Evolutionary conservation across 192 early-diverging fungal genomes (phyloP).

Genomic region (Cladochytrium replicatum): DNA sequence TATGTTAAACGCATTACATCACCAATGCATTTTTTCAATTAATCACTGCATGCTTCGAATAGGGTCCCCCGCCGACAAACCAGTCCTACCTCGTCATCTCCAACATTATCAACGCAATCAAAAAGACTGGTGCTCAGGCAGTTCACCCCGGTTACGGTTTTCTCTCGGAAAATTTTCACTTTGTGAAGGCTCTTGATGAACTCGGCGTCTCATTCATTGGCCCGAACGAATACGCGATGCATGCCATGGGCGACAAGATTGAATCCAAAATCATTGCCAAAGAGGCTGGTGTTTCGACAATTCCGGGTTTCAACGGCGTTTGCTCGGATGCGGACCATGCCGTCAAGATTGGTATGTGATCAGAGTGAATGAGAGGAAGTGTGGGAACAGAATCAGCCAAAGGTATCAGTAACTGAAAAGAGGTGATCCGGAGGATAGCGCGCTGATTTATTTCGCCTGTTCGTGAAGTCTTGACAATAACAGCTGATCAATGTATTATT

Average conservation of each 20-base stretch:
- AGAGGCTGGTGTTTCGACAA: constrained; percentile 42
- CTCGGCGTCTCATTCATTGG: constrained; percentile 49
- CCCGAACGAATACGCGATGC: constrained; percentile 43
- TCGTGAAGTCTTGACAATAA: neutral
- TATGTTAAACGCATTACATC: no score
- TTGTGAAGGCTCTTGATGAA: constrained; percentile 35
- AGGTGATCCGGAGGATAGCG: no score
- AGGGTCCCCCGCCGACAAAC: constrained; percentile 38
- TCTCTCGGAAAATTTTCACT: constrained; percentile 50
- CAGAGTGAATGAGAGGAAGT: no score
- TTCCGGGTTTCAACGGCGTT: constrained; percentile 57
- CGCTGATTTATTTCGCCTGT: constrained; percentile 14
- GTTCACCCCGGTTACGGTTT: constrained; percentile 56
- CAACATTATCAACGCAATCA: constrained; percentile 41
- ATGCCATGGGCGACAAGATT: constrained; percentile 52
- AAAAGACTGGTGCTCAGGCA: constrained; percentile 39
- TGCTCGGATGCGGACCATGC: constrained; percentile 42
- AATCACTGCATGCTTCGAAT: no score
- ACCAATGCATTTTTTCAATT: no score
- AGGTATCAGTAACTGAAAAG: no score
- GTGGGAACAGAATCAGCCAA: no score
- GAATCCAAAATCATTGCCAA: constrained; percentile 12
- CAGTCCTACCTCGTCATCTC: constrained; percentile 44
- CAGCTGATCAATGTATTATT: neutral
- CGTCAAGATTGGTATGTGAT: constrained; percentile 31